Base-by-base conservation (phyloP, 306 rosid species). In the Dryas drummondii region DNA sequence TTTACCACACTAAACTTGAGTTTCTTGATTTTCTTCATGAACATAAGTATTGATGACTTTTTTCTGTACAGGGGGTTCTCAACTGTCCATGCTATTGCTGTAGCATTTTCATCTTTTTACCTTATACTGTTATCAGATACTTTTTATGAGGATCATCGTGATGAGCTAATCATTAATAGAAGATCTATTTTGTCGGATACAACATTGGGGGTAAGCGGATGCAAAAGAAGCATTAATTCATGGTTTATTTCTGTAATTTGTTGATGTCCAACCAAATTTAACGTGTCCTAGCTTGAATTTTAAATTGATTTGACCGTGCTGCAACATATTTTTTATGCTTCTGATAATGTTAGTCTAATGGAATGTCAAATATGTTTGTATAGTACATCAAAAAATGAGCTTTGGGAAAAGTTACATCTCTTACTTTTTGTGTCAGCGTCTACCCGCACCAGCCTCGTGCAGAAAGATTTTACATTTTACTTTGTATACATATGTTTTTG, bases 11-110 rank as follows among this genome's bases (percentile, higher is more conserved):
- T 76, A 65, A 6, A 47, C 17, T 63, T 62, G 51, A 59, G 47
- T 47, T 57, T 78, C 19, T 67, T 81, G 55, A 62, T 42, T 26
- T 63, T 75, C 44, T 72, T 83, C 41, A 12, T 9, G 12, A 66
- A 17, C 6, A 58, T 76, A 68, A 76, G 69, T 40, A 37, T 56
- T 19, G 37, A 47, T 70, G 37, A 2, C 41, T 68, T 77, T 81
- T 75, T 48, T 42, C 40, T 64, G 65, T 75, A 68, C 90, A 93
- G 98, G 91, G 98, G 98, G 50, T 82, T 93, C 88, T 93, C 98
- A 66, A 93, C 98, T 60, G 81, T 86, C 74, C 98, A 93, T 79
- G 98, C 98, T 66, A 63, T 93, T 68, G 83, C 88, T 56, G 97
- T 84, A 52, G 87, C 97, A 14, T 66, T 87, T 79, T 72, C 84